A percentile compares a stretch with the other conserved stretches of the same genome.
These are phyloP conservation scores for Tetradesmus lagerheimii DNA, from an alignment of 139 green algal genomes.

Conservation along the genomic window DNA sequence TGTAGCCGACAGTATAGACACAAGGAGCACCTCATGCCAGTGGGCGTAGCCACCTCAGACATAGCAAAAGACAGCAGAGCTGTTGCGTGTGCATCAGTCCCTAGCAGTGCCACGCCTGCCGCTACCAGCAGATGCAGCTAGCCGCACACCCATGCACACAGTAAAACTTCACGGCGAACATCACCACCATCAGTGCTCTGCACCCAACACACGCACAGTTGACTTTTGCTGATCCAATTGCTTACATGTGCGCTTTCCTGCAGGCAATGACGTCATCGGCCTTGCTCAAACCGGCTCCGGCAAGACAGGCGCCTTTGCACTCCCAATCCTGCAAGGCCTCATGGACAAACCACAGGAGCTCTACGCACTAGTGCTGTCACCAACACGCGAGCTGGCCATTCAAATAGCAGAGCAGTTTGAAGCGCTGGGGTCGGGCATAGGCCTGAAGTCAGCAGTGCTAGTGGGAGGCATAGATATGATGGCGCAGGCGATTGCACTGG, in stretches of 20 bases:
- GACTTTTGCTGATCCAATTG: too few relatives aligned
- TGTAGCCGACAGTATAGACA: too few relatives aligned
- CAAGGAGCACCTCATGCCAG: too few relatives aligned
- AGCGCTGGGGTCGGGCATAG: slow-evolving; percentile 91
- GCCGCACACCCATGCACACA: too few relatives aligned
- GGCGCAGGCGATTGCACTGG: slow-evolving; percentile 91
- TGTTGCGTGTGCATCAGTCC: too few relatives aligned
- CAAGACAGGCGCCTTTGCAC: slow-evolving; percentile 98
- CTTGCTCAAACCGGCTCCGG: slow-evolving; percentile 98
- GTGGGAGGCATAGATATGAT: slow-evolving; percentile 99
- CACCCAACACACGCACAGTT: too few relatives aligned
- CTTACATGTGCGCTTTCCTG: neutral
- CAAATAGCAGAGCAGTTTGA: slow-evolving; percentile 99
- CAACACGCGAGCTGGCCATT: slow-evolving; percentile 98
- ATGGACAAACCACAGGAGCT: slow-evolving; percentile 92
- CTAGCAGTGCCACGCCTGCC: too few relatives aligned
- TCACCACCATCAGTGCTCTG: neutral
- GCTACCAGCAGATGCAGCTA: too few relatives aligned
- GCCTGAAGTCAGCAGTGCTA: slow-evolving; percentile 88
- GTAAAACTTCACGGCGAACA: too few relatives aligned
- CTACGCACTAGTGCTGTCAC: slow-evolving; percentile 95
- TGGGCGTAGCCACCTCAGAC: too few relatives aligned
- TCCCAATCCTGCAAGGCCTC: slow-evolving; percentile 96
- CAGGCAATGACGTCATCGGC: slow-evolving; percentile 97
- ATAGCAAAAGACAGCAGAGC: too few relatives aligned